A percentile compares a stretch with the other conserved stretches of the same genome.
Conservation (phyloP, 140 eudicot genomes). For the Ambrosia hybrid region DNA sequence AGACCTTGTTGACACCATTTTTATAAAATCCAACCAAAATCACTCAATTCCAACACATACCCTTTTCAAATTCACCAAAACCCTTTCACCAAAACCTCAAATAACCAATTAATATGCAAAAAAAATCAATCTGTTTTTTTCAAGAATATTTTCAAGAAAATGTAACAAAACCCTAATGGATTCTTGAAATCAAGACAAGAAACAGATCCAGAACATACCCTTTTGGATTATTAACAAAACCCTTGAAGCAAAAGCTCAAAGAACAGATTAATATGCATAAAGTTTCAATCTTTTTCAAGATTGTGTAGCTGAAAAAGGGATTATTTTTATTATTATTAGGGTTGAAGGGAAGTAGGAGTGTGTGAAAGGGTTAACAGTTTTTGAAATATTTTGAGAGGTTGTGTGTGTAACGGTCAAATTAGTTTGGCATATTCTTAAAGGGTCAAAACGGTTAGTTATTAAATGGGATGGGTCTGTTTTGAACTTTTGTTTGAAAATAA, state of each 20-base stretch:
- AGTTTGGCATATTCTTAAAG: constrained; percentile 13
- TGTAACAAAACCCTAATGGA: constrained; percentile 32
- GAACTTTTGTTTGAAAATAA: constrained; percentile 1
- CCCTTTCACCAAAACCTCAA: constrained; percentile 23
- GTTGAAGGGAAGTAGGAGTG: constrained; percentile 29
- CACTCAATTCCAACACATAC: constrained; percentile 35
- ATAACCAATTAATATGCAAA: constrained; percentile 16
- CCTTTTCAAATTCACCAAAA: constrained; percentile 37
- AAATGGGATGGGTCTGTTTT: constrained; percentile 20
- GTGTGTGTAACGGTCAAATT: constrained; percentile 41
- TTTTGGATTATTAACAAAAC: too few species aligned
- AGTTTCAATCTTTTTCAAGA: too few species aligned
- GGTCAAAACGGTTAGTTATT: constrained; percentile 16
- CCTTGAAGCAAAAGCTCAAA: too few species aligned
- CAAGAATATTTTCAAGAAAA: background rate
- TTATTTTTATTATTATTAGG: background rate
- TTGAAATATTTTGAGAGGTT: constrained; percentile 20
- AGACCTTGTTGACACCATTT: constrained; percentile 81
- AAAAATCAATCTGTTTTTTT: background rate
- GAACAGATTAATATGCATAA: too few species aligned
- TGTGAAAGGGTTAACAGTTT: constrained; percentile 33
- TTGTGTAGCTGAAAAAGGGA: constrained; percentile 12
- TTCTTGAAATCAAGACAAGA: constrained; percentile 24
- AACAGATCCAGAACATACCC: constrained; percentile 9
- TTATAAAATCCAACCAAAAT: background rate